Conservation (phyloP, 768 basidiomycete species). For the Udeniomyces megalosporus region DNA sequence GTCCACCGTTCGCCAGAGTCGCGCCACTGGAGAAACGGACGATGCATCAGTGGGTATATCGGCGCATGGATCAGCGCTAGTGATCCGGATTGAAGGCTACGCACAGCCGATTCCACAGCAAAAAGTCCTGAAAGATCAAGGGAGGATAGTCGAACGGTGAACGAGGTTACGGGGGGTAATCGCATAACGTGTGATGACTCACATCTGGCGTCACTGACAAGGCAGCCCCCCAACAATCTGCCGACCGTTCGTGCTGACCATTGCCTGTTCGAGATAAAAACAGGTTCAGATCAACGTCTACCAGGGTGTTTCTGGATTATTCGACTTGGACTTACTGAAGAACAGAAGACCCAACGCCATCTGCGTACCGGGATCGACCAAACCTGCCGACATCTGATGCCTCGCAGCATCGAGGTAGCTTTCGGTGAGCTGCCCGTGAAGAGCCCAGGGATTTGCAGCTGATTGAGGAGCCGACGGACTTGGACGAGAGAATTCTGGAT, state of each 20-base stretch:
- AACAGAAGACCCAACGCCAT: slow-evolving; percentile 82
- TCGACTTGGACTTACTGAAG: slow-evolving; percentile 37
- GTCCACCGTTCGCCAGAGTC: slow-evolving; percentile 79
- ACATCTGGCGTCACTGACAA: slow-evolving; percentile 60
- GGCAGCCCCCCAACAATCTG: slow-evolving; percentile 87
- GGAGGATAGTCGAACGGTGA: no score
- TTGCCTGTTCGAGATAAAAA: slow-evolving; percentile 31
- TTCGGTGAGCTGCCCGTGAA: slow-evolving; percentile 62
- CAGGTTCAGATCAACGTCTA: background rate
- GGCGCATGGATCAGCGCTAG: background rate
- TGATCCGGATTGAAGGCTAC: background rate
- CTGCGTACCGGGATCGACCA: slow-evolving; percentile 75
- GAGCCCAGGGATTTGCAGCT: slow-evolving; percentile 46
- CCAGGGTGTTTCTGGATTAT: background rate
- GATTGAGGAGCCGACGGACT: slow-evolving; percentile 16
- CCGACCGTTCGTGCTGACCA: slow-evolving; percentile 68
- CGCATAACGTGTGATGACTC: slow-evolving; percentile 19
- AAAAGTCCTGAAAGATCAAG: slow-evolving; percentile 48
- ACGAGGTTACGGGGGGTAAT: background rate
- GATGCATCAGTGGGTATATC: no score
- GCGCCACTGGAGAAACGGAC: slow-evolving; percentile 41
- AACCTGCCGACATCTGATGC: slow-evolving; percentile 50
- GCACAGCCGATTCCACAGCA: slow-evolving; percentile 79
- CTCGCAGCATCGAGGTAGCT: slow-evolving; percentile 69
- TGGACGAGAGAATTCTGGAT: slow-evolving; percentile 37